Conservation (phyloP, 2,329 filamentous ascomycete species). For the Saccharata proteae region DNA sequence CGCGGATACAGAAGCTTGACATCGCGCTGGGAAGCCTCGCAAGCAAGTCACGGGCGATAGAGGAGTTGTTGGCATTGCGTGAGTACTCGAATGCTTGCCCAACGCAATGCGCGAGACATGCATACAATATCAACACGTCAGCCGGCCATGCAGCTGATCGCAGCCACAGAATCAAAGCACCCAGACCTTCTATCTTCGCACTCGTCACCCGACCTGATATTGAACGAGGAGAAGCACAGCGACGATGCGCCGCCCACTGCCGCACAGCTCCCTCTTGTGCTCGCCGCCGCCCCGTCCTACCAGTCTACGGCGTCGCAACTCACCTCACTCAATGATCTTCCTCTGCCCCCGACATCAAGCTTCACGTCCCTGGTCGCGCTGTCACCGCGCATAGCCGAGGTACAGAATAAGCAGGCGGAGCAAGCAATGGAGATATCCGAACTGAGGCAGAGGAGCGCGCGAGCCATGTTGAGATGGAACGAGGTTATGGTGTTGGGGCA, state of each 20-base stretch:
- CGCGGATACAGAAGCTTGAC: conserved; percentile 26
- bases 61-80: conserved; percentile 29
- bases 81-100: conserved; percentile 10
- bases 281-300: conserved; percentile 32
- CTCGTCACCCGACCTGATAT: conserved; percentile 4
- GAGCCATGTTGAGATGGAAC: conserved; percentile 50
- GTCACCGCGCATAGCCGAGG: conserved; percentile 48
- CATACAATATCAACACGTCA: background rate
- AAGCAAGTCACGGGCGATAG: conserved; percentile 25
- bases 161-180: conserved; percentile 26
- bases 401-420: conserved; percentile 48
- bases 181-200: conserved; percentile 24
- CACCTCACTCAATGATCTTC: conserved; percentile 31
- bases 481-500: conserved; percentile 56
- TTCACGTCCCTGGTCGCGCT: conserved; percentile 45
- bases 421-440: conserved; percentile 51
- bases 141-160: too few species aligned
- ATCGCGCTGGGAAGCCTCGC: conserved; percentile 26
- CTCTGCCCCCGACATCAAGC: conserved; percentile 28
- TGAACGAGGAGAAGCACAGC: too few species aligned
- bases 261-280: conserved; percentile 24
- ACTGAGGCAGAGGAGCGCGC: conserved; percentile 51
- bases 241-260: conserved; percentile 5
- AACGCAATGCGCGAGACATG: background rate
- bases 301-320: conserved; percentile 31